Percentiles rank a stretch among this genome's conserved stretches.
phyloP scores from a whole-genome alignment of 78 protist genomes.

The Emiliania huxleyi region DNA sequence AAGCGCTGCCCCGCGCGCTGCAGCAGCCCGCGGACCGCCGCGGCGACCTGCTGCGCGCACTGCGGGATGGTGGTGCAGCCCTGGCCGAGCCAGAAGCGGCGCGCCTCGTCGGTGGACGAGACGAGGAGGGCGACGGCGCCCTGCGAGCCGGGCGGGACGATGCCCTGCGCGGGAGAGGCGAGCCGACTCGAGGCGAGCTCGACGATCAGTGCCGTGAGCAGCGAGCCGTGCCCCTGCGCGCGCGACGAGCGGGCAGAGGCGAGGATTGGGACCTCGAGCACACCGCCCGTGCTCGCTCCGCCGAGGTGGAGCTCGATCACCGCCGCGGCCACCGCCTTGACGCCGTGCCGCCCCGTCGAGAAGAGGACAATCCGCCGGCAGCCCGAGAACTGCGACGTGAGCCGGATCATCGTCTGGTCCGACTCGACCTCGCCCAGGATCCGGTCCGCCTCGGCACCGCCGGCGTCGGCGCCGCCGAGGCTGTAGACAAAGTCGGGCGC shows the following conservation, averaged over 20 bases:
- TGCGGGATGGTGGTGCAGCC: not conserved
- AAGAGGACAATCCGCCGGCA: not conserved
- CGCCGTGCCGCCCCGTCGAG: not conserved
- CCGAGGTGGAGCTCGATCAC: not conserved
- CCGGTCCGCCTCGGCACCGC: not conserved
- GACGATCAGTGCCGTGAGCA: not conserved
- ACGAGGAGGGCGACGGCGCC: not conserved
- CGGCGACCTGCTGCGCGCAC: not conserved
- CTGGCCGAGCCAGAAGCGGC: not conserved
- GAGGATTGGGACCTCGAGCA: constrained; percentile 2
- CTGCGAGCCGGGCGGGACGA: not conserved
- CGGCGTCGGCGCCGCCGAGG: not conserved
- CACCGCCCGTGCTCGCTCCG: not conserved
- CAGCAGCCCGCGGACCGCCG: not conserved
- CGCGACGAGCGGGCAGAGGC: not conserved
- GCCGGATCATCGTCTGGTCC: not conserved
- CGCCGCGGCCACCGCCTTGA: not conserved
- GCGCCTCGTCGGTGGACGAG: constrained; percentile 7
- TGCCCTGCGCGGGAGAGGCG: not conserved
- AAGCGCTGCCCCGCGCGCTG: not conserved
- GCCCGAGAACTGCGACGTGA: not conserved
- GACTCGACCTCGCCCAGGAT: not conserved
- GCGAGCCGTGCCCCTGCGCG: not conserved
- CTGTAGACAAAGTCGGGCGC: not conserved
- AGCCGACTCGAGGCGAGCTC: not conserved